phyloP scores from a whole-genome alignment of 2,329 filamentous ascomycete genomes.

The Ophiostoma perfectum region DNA sequence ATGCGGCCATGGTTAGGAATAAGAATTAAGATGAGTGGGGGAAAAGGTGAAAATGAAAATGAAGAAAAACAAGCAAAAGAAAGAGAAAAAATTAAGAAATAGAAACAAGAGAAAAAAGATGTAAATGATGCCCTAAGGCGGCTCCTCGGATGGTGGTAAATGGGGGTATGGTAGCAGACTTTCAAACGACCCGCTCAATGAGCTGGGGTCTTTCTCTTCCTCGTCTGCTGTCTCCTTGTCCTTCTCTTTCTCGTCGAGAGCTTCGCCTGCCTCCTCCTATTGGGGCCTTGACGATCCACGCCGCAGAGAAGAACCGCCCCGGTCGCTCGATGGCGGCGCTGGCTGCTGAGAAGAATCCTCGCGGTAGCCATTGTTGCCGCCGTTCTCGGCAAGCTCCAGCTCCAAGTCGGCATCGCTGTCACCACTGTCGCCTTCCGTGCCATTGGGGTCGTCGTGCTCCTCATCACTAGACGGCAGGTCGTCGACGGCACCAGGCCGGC shows the following conservation, averaged over 20 bases:
- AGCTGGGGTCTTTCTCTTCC: neutral
- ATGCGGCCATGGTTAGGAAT: neutral
- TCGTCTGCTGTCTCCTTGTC: neutral
- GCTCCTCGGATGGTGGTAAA: no score
- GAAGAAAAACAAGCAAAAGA: neutral
- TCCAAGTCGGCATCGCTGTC: constrained; percentile 22
- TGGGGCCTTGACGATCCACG: neutral
- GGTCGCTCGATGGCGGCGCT: neutral
- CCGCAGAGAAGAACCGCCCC: neutral
- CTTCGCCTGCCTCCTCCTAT: neutral
- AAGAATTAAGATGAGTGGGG: neutral
- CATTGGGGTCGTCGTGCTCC: constrained; percentile 16
- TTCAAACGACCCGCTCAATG: no score
- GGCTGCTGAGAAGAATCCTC: constrained; percentile 11
- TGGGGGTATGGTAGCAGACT: no score
- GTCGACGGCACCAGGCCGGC: constrained; percentile 12
- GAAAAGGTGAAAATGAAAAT: neutral
- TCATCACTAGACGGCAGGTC: constrained; percentile 25
- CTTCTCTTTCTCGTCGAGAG: neutral
- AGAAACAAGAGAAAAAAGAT: neutral
- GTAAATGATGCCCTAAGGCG: no score
- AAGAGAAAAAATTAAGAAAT: neutral
- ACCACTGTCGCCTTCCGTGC: neutral
- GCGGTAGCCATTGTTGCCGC: neutral
- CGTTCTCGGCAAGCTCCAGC: constrained; percentile 20